phyloP scores from a whole-genome alignment of 495 filamentous ascomycete species.

The Pyrenula massariospora region DNA sequence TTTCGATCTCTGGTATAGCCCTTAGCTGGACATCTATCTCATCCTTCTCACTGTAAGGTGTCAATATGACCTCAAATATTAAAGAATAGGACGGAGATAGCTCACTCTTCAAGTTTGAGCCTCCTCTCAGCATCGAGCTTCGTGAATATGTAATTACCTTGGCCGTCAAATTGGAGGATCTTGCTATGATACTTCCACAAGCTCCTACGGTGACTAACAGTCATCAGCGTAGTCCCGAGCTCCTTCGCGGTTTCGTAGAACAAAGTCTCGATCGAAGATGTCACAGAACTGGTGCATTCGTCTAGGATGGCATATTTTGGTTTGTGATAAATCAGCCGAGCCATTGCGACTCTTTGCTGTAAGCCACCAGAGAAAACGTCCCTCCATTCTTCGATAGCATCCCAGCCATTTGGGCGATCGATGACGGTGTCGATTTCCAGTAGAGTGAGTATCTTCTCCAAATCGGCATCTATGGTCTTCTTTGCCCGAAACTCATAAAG shows the following conservation, averaged over 20 bases:
- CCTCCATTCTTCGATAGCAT: conserved; percentile 92
- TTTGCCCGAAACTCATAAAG: conserved; percentile 75
- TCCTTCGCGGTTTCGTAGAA: conserved; percentile 97
- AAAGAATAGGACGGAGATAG: conserved; percentile 4
- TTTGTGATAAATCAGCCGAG: conserved; percentile 86
- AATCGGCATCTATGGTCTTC: conserved; percentile 71
- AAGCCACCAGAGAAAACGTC: conserved; percentile 81
- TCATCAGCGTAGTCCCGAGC: conserved; percentile 89
- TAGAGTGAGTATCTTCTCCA: conserved; percentile 60
- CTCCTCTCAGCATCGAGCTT: conserved; percentile 80
- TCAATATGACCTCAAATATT: conserved; percentile 5
- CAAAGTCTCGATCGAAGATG: conserved; percentile 81
- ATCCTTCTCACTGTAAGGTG: conserved; percentile 63
- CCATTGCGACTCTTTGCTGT: conserved; percentile 97
- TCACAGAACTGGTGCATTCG: conserved; percentile 90
- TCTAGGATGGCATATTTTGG: conserved; percentile 88
- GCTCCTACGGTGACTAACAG: conserved; percentile 80
- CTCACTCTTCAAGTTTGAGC: conserved; percentile 75
- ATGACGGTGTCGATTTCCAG: conserved; percentile 80
- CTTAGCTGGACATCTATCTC: conserved; percentile 77
- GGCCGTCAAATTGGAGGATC: conserved; percentile 93
- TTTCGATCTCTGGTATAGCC: conserved; percentile 77
- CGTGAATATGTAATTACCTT: conserved; percentile 84
- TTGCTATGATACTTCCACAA: conserved; percentile 92
- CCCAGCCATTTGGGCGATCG: conserved; percentile 73